Base-by-base conservation (phyloP, 177 flowering plant genomes). In the Vitis hybrid region DNA sequence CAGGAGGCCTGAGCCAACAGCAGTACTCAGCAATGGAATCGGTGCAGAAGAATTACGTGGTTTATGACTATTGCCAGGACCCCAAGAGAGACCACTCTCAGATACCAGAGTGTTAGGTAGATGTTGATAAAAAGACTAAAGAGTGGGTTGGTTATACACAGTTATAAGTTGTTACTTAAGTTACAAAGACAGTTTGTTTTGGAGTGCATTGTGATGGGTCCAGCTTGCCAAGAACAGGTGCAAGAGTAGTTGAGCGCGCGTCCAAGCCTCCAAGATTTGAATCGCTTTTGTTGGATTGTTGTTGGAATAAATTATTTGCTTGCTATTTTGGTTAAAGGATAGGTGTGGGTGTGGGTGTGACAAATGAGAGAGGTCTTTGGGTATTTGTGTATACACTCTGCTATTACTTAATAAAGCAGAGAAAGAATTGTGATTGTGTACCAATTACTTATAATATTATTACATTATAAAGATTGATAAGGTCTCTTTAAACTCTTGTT, bases 61-160 rank as follows among this genome's bases (percentile, higher is more conserved):
- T 86, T 2, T 93, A 93, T 67, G 75, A 93, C 73, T 93, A 93
- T 71, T 93, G 98, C 74, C 67, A 26, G 2, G 97, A 93, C 62
- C 74, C 86, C 1, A 80, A 50, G 31, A 87, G 98, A 71, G 95
- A 93, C 78, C 92, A 78, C 63, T 77, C 86, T 9, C 84, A 65
- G 18, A 88, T 78, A 29, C 98, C 97, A 0, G 98, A 93, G 78
- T 93, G 98, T 52, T 83, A 70, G 52, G 12, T 39, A 15, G 16
- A 34, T 34, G n/a, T 71, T 61, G 50, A 15, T 45, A 10, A 5
- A 11, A n/a, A n/a, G n/a, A n/a, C n/a, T n/a, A n/a, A n/a, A 9
- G 39, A 16, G 10, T 14, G 13, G 3, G 5, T 13, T 19, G 18
- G 39, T 16, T 51, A 55, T 18, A 48, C 39, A 26, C 48, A 65